Percentiles rank a stretch among this genome's conserved stretches.
Conservation (phyloP, 805 yeast genomes). For the Sugiyamaella boreocaroliniensis region DNA sequence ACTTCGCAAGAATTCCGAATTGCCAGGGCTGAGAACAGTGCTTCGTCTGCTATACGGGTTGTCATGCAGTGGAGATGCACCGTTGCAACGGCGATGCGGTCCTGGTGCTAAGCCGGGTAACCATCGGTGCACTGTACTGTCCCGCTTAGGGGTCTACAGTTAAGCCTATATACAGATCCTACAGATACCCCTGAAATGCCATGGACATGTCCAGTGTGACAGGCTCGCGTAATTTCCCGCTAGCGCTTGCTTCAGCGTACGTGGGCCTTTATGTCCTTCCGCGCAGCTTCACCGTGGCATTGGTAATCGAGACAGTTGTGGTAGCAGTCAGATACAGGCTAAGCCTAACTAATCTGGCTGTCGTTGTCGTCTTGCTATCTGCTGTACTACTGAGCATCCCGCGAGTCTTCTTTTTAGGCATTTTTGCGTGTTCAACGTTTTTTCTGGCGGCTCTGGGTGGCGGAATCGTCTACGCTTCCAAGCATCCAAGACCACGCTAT, state of each 20-base stretch:
- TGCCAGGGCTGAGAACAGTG: too few relatives aligned
- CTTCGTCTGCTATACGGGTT: too few relatives aligned
- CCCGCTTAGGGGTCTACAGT: too few relatives aligned
- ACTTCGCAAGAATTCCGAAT: too few relatives aligned
- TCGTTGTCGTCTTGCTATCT: background rate
- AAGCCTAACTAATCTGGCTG: background rate
- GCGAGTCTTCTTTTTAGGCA: background rate
- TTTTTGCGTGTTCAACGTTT: background rate
- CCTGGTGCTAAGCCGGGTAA: too few relatives aligned
- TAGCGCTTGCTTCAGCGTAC: background rate
- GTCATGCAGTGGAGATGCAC: too few relatives aligned
- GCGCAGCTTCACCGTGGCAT: background rate
- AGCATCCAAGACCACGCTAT: background rate
- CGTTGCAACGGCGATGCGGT: too few relatives aligned
- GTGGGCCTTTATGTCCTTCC: background rate
- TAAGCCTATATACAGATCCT: too few relatives aligned
- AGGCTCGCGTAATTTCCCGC: background rate
- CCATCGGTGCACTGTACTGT: too few relatives aligned
- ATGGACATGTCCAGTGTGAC: too few relatives aligned
- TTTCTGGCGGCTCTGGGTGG: background rate
- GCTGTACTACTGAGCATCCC: background rate
- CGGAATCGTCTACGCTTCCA: background rate
- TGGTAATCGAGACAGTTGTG: background rate
- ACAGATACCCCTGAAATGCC: too few relatives aligned
- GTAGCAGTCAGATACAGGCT: background rate